These are phyloP conservation scores for Tetradesmus lagerheimii DNA, from an alignment of 139 green algal genomes.

Conservation along the genomic window DNA sequence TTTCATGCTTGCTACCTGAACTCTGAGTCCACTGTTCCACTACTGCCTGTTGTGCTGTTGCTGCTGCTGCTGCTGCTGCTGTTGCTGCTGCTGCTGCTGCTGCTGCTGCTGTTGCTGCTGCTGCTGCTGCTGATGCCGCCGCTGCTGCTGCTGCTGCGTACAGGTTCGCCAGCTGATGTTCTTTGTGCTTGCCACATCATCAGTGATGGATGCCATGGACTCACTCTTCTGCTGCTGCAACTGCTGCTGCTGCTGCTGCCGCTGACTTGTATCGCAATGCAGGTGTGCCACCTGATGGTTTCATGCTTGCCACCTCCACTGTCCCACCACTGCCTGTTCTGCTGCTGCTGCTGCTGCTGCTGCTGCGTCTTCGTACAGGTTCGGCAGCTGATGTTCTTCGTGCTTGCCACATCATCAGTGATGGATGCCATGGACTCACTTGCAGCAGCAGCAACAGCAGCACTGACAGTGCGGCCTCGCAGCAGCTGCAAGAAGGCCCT, in stretches of 20 bases:
- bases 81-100: too few species aligned
- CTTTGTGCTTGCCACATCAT: not conserved
- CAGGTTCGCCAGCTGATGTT: slow-evolving; percentile 45
- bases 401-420: not conserved
- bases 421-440: not conserved
- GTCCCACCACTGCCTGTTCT: not conserved
- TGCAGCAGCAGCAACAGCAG: slow-evolving; percentile 15
- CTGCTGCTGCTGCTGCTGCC: too few species aligned
- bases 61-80: too few species aligned
- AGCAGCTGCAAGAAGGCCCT: not conserved
- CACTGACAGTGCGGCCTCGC: not conserved
- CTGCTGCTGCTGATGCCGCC: slow-evolving; percentile 2
- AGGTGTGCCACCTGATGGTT: too few species aligned
- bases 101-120: too few species aligned
- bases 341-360: not conserved
- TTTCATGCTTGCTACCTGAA: too few species aligned
- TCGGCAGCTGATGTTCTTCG: slow-evolving; percentile 40
- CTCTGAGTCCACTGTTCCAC: too few species aligned
- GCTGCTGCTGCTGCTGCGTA: not conserved
- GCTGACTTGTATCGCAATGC: too few species aligned
- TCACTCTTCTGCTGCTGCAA: too few species aligned
- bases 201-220: slow-evolving; percentile 1
- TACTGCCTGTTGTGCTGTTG: not conserved
- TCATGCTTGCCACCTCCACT: too few species aligned
- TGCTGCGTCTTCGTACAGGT: slow-evolving; percentile 3